phyloP scores from a whole-genome alignment of 345 rosid species.

The Aquilaria malaccensis region DNA sequence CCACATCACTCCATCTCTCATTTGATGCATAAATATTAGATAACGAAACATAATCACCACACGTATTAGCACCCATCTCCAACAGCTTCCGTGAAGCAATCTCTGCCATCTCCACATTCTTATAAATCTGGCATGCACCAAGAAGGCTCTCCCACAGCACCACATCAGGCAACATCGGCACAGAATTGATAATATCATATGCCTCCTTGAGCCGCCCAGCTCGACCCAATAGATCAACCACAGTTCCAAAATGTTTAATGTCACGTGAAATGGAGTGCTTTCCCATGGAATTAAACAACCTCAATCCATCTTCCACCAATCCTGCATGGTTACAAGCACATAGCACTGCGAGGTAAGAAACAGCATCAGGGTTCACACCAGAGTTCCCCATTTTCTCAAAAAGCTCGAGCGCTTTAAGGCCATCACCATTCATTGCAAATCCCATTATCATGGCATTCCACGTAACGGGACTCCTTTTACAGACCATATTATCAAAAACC shows the following conservation, averaged over 20 bases:
- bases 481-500: constrained; percentile 46
- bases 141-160: constrained; percentile 85
- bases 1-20: constrained; percentile 76
- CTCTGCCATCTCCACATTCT: constrained; percentile 74
- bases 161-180: constrained; percentile 57
- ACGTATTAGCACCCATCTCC: constrained; percentile 65
- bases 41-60: constrained; percentile 72
- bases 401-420: constrained; percentile 47
- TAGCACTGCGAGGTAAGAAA: constrained; percentile 55
- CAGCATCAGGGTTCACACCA: constrained; percentile 51
- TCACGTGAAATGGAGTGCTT: constrained; percentile 42
- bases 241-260: constrained; percentile 70
- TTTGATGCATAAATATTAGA: constrained; percentile 76
- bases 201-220: constrained; percentile 74
- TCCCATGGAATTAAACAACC: constrained; percentile 53
- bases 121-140: constrained; percentile 66
- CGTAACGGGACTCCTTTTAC: constrained; percentile 47
- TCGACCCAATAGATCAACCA: constrained; percentile 78
- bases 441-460: constrained; percentile 96
- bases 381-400: constrained; percentile 41
- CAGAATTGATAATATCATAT: constrained; percentile 47
- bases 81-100: constrained; percentile 46
- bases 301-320: constrained; percentile 60
- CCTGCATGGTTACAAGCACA: constrained; percentile 85
- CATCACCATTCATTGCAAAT: constrained; percentile 78